A percentile compares a stretch with the other conserved stretches of the same genome.
These are phyloP conservation scores for Solanum megistacrolobum DNA, from an alignment of 257 asterid species.

Conservation along the genomic window DNA sequence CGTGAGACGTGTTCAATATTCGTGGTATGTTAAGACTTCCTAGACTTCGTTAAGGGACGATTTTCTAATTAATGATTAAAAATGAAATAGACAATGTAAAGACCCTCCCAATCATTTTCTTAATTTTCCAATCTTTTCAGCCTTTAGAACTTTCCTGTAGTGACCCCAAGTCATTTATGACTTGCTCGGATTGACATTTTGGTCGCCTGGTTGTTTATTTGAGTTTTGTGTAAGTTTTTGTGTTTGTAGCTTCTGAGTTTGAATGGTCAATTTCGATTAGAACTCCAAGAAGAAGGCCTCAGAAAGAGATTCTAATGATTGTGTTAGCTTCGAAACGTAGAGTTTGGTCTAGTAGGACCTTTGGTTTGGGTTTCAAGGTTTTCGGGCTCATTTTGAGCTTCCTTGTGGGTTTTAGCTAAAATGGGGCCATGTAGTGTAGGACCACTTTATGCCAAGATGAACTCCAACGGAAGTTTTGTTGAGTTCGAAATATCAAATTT, in stretches of 20 bases:
- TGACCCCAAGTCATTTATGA: no score
- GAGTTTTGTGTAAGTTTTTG: neutral
- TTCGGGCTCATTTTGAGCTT: neutral
- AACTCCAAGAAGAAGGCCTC: neutral
- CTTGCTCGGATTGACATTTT: no score
- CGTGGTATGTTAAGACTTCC: neutral
- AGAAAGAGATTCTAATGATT: neutral
- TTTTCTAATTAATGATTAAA: no score
- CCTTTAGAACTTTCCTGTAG: neutral
- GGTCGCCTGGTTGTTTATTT: no score
- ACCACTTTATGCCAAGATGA: neutral
- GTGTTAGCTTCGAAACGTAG: neutral
- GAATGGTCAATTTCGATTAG: neutral
- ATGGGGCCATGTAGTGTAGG: neutral
- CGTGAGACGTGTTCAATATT: neutral
- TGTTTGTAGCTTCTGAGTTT: neutral
- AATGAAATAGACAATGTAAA: neutral
- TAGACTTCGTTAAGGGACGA: neutral
- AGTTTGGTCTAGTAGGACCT: neutral
- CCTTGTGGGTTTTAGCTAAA: neutral
- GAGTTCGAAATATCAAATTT: neutral
- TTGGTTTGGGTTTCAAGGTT: neutral
- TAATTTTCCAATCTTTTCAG: neutral
- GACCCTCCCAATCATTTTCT: neutral
- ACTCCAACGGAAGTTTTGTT: neutral